Evolutionary conservation across 257 asterid species (phyloP), one percentile per base, ranked within the genome.

Genomic region (Solanum pinnatisectum): DNA sequence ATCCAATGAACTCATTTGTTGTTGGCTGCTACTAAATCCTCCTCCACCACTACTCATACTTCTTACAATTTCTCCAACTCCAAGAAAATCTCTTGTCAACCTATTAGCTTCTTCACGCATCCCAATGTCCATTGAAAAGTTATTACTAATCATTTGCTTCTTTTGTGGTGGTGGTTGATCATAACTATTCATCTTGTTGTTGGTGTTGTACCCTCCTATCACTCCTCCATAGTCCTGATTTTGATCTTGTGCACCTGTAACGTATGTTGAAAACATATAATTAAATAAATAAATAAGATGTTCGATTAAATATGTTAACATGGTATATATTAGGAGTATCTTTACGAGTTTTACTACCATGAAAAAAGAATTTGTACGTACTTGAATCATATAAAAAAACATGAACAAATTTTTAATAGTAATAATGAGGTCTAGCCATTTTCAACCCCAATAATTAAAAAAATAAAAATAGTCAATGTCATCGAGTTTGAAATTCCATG

Each of bases 41-140:
- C 89, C 79, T 3, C 79, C 90, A 68, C 74, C 83, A 74, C 52
- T 88, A 68, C 90, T 91, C 46, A 93, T 90, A 46, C 90, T 90
- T 88, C 95, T 92, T 89, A 95, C 93, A 0, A 94, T 91, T 93
- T 93, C 95, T 3, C 98, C 96, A 15, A 95, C 97, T 16, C 98
- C 98, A 49, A 95, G 98, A 90, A 95, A 95, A 25, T 95, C 98
- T 88, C 98, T 92, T 0, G 98, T 95, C 87, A 94, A 71, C 27
- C 85, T 81, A 81, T 81, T 81, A 81, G 40, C 85, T 81, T 81
- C 68, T 20, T 81, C 85, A 81, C 27, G 3, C 40, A 71, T 71
- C 0, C 20, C 70, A 22, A 81, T 81, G 56, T 49, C 70, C 70
- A 81, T 16, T 81, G 85, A 81, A 49, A 81, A 81, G 11, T 49